phyloP scores from a whole-genome alignment of 345 rosid species.

The Populus nigra region DNA sequence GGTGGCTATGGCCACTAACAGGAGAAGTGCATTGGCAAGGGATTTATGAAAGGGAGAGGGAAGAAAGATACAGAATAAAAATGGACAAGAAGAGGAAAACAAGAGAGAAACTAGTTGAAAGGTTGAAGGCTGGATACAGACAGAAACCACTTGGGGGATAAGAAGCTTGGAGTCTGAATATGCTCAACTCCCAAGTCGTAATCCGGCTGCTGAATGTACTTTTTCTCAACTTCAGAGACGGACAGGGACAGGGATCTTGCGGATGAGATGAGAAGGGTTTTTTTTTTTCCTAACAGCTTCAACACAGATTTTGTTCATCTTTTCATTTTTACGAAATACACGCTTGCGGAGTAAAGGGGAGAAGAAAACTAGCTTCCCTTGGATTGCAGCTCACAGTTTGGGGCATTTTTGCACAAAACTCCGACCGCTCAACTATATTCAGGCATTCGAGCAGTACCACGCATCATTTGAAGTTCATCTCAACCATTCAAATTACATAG shows the following conservation, averaged over 20 bases:
- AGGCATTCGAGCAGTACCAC: neutral
- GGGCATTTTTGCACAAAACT: neutral
- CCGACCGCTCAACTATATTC: neutral
- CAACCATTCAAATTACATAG: slow-evolving; percentile 14
- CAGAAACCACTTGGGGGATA: slow-evolving; percentile 73
- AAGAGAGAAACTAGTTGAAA: slow-evolving; percentile 61
- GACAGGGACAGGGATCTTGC: neutral
- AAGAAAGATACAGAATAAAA: slow-evolving; percentile 78
- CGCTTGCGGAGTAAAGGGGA: neutral
- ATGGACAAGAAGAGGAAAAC: slow-evolving; percentile 96
- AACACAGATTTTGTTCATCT: slow-evolving; percentile 7
- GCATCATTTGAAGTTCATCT: slow-evolving; percentile 22
- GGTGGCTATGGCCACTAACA: slow-evolving; percentile 88
- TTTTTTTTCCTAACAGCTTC: slow-evolving; percentile 10
- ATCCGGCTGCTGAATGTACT: neutral
- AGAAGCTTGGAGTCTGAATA: neutral
- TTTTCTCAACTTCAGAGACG: slow-evolving; percentile 1
- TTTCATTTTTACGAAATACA: neutral
- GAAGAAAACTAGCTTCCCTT: slow-evolving; percentile 2
- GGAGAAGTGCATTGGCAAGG: slow-evolving; percentile 99
- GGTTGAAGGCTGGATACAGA: slow-evolving; percentile 64
- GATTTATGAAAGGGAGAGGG: slow-evolving; percentile 89
- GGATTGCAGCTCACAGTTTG: neutral
- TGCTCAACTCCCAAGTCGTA: neutral
- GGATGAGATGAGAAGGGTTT: neutral